A percentile compares a stretch with the other conserved stretches of the same genome.
Conservation (phyloP, 78 protist species). For the Speleostelium caveatum region DNA sequence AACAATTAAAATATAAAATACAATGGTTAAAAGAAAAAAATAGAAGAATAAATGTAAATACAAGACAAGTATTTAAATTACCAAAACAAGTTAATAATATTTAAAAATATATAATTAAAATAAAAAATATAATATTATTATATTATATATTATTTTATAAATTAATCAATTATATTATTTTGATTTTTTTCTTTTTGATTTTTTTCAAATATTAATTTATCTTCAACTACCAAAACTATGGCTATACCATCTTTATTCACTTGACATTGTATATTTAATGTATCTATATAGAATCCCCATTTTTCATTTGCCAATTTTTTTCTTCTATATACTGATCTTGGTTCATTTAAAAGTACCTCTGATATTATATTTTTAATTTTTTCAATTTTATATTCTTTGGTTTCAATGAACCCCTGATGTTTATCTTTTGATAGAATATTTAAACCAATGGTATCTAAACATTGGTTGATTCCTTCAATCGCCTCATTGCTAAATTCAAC, state of each 20-base stretch:
- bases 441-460: slow-evolving; percentile 6
- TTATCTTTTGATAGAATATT: not conserved
- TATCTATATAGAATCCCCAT: slow-evolving; percentile 52
- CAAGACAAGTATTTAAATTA: slow-evolving; percentile 83
- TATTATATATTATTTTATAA: not conserved
- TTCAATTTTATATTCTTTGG: not conserved
- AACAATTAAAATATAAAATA: slow-evolving; percentile 17
- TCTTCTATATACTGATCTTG: slow-evolving; percentile 53
- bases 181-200: not conserved
- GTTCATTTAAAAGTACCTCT: slow-evolving; percentile 35
- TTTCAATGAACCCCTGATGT: not conserved
- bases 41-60: slow-evolving; percentile 74
- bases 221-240: slow-evolving; percentile 16
- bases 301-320: slow-evolving; percentile 14
- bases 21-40: slow-evolving; percentile 73
- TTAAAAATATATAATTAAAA: too few species aligned
- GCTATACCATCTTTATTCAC: slow-evolving; percentile 4
- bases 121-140: not conserved
- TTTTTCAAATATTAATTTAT: not conserved
- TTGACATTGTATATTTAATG: slow-evolving; percentile 41
- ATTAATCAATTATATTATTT: not conserved
- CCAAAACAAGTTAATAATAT: slow-evolving; percentile 45
- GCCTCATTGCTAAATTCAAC: slow-evolving; percentile 26
- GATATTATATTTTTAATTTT: slow-evolving; percentile 15
- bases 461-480: not conserved